phyloP scores from a whole-genome alignment of 202 grass and related monocot species.

The Eragrostis tef region DNA sequence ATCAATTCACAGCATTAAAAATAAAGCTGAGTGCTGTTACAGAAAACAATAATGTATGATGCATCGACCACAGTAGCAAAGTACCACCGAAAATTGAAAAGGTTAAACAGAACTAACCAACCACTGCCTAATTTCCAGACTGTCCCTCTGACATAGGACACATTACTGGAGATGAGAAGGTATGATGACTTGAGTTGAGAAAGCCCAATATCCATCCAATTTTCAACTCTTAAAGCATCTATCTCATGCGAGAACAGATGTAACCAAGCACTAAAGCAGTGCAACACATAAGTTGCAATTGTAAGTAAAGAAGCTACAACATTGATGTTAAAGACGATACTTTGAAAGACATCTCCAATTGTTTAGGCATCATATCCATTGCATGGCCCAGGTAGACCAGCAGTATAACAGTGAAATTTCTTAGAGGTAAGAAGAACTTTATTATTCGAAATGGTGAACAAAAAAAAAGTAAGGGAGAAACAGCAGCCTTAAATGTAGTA shows the following conservation, averaged over 20 bases:
- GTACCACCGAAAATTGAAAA: neutral
- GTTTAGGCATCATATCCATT: neutral
- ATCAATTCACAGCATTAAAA: neutral
- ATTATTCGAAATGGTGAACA: neutral
- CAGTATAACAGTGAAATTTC: neutral
- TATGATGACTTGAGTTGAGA: neutral
- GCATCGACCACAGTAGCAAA: neutral
- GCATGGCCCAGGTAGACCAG: neutral
- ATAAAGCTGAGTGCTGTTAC: constrained; percentile 4
- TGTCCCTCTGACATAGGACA: too few relatives aligned
- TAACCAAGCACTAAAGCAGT: neutral
- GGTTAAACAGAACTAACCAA: neutral
- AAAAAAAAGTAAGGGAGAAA: neutral
- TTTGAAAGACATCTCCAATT: neutral
- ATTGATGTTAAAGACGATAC: too few relatives aligned
- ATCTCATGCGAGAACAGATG: neutral
- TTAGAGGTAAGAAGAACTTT: neutral
- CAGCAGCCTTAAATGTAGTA: neutral
- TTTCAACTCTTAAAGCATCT: neutral
- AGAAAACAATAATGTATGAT: constrained; percentile 1
- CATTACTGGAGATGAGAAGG: neutral
- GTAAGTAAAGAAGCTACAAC: too few relatives aligned
- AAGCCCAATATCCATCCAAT: neutral
- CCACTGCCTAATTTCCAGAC: too few relatives aligned
- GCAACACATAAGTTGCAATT: neutral